These are phyloP conservation scores for Isatis tinctoria DNA, from an alignment of 345 rosid species.

Conservation along the genomic window DNA sequence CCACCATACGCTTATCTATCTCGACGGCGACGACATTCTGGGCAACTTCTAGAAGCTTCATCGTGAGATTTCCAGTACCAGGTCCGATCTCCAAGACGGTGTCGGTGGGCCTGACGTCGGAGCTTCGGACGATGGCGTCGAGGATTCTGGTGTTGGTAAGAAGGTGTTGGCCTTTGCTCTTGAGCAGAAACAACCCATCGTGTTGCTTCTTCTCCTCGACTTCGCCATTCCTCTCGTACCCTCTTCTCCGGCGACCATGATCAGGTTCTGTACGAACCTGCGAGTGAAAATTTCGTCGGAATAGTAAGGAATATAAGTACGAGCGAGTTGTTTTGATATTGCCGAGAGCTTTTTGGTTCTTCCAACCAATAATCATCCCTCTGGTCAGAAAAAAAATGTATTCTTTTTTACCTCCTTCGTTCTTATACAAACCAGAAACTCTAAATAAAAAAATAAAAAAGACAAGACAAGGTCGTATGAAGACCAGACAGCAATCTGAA, in stretches of 20 bases:
- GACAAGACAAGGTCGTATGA: too few relatives aligned
- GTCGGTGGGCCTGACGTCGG: slow-evolving; percentile 48
- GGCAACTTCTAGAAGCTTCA: slow-evolving; percentile 64
- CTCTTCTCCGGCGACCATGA: slow-evolving; percentile 5
- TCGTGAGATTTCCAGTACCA: slow-evolving; percentile 89
- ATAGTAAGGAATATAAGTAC: slow-evolving; percentile 15
- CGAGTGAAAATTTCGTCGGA: slow-evolving; percentile 18
- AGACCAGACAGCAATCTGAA: too few relatives aligned
- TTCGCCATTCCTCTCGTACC: not conserved
- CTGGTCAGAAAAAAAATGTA: not conserved
- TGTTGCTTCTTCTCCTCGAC: slow-evolving; percentile 28
- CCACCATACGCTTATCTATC: slow-evolving; percentile 78
- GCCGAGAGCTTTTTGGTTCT: slow-evolving; percentile 8
- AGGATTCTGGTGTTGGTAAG: slow-evolving; percentile 78
- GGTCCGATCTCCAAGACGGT: slow-evolving; percentile 87
- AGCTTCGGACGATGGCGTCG: slow-evolving; percentile 60
- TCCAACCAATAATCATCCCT: slow-evolving; percentile 18
- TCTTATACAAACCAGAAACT: not conserved
- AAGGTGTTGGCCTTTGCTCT: slow-evolving; percentile 91
- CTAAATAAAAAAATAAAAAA: not conserved
- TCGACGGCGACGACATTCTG: slow-evolving; percentile 65
- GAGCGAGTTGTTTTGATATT: slow-evolving; percentile 4
- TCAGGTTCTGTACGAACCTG: slow-evolving; percentile 17
- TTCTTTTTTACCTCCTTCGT: not conserved
- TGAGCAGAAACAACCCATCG: slow-evolving; percentile 41